phyloP scores from a whole-genome alignment of 139 green algal genomes.

The Coelastrella sp. region DNA sequence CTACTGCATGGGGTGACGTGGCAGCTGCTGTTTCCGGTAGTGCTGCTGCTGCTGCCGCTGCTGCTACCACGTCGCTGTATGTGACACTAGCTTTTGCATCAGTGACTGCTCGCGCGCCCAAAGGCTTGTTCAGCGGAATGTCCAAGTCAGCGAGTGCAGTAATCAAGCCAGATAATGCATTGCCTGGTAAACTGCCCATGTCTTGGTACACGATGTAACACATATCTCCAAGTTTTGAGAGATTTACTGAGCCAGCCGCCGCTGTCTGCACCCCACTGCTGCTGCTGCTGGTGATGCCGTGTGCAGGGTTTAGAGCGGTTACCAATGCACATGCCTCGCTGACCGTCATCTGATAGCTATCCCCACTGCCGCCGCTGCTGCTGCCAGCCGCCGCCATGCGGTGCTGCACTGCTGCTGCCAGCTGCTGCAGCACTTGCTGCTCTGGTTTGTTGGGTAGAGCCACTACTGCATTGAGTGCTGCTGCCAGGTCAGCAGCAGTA shows the following conservation, averaged over 20 bases:
- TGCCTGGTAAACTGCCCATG: not conserved
- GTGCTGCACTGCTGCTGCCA: constrained; percentile 2
- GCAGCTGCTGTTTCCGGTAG: not conserved
- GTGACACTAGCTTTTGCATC: not conserved
- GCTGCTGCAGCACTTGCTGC: constrained; percentile 26
- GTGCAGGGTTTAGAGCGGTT: not conserved
- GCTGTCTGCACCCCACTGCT: not conserved
- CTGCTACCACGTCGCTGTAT: not conserved
- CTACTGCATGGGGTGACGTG: not conserved
- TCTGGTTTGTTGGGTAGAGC: constrained; percentile 11
- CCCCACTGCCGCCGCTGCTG: not conserved
- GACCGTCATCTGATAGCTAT: not conserved
- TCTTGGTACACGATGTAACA: not conserved
- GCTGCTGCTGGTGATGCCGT: not conserved
- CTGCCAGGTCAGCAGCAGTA: constrained; percentile 6
- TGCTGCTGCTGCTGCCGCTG: not conserved
- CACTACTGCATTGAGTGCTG: not conserved
- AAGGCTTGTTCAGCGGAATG: not conserved
- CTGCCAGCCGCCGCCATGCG: not conserved
- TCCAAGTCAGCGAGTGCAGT: not conserved
- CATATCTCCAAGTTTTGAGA: not conserved
- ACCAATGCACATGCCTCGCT: not conserved
- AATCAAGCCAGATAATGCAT: not conserved
- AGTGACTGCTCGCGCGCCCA: not conserved
- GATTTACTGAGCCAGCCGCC: not conserved